phyloP scores from a whole-genome alignment of 2,329 filamentous ascomycete species.

The Achaetomium macrosporum region DNA sequence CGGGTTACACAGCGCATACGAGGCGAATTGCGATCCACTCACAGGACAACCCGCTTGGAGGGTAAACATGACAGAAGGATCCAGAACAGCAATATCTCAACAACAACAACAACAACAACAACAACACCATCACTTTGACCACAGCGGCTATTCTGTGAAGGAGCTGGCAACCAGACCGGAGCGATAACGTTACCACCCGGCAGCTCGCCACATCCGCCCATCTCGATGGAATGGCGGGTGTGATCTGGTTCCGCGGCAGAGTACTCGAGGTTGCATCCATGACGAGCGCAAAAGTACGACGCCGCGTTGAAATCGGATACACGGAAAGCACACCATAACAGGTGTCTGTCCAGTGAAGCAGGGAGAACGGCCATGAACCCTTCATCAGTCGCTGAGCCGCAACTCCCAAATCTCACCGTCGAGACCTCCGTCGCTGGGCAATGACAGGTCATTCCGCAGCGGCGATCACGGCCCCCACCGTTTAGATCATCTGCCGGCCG shows the following conservation, averaged over 20 bases:
- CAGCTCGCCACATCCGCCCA: slow-evolving; percentile 5
- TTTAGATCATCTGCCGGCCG: not conserved
- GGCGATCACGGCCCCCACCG: not conserved
- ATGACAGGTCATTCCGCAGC: not conserved
- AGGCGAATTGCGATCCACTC: too few relatives aligned
- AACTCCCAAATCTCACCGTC: too few relatives aligned
- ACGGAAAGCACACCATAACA: too few relatives aligned
- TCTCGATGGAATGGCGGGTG: not conserved
- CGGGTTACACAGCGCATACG: too few relatives aligned
- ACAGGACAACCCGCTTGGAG: too few relatives aligned
- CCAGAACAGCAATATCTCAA: not conserved
- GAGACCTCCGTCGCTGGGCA: not conserved
- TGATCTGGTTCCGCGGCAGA: slow-evolving; percentile 3
- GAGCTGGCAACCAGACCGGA: not conserved
- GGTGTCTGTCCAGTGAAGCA: too few relatives aligned
- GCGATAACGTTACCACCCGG: not conserved
- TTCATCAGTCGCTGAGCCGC: not conserved
- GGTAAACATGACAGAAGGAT: too few relatives aligned
- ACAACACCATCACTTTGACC: too few relatives aligned
- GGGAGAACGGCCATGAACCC: too few relatives aligned
- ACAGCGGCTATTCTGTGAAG: slow-evolving; percentile 1
- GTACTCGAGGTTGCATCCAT: slow-evolving; percentile 2
- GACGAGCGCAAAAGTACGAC: not conserved
- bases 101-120: slow-evolving; percentile 1
- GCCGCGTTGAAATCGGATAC: not conserved